Percentiles rank a stretch among this genome's conserved stretches.
Evolutionary conservation across 2,329 filamentous ascomycete species (phyloP).

Genomic region (Aureobasidium namibiae): DNA sequence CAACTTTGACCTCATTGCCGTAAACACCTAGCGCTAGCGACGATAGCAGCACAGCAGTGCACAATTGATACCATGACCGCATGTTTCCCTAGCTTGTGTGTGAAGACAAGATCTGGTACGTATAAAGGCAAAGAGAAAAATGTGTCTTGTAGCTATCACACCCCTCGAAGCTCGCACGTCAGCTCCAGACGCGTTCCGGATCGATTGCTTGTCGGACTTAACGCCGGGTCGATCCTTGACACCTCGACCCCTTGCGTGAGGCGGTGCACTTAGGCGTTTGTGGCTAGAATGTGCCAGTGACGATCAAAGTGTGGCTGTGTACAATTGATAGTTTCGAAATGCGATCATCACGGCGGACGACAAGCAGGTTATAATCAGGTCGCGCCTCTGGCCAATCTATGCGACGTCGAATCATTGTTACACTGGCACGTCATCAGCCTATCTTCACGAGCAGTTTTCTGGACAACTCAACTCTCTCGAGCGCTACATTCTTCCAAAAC

Average conservation of each 20-base stretch:
- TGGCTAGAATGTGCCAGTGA: slow-evolving; percentile 3
- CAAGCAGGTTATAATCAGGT: slow-evolving; percentile 5
- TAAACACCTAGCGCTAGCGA: slow-evolving; percentile 17
- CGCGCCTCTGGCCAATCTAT: background rate
- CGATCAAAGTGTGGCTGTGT: slow-evolving; percentile 2
- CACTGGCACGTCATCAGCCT: background rate
- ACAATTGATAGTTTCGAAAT: background rate
- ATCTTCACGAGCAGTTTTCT: background rate
- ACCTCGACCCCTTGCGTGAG: background rate
- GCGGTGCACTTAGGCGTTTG: background rate
- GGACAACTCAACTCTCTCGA: background rate
- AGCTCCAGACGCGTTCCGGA: slow-evolving; percentile 6
- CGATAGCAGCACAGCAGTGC: slow-evolving; percentile 23
- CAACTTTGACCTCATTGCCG: slow-evolving; percentile 26
- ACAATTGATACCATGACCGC: slow-evolving; percentile 23
- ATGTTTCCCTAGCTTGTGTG: slow-evolving; percentile 16
- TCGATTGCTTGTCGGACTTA: background rate
- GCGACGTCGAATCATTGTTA: background rate
- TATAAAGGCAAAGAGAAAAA: background rate
- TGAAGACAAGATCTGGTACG: background rate
- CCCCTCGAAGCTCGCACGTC: background rate
- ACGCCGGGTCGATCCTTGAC: background rate
- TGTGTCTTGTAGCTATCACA: background rate
- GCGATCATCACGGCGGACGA: slow-evolving; percentile 2
- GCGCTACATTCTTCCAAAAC: background rate